Evolutionary conservation across 2,329 filamentous ascomycete species (phyloP).

Genomic region (Mycosphaerella sp.): DNA sequence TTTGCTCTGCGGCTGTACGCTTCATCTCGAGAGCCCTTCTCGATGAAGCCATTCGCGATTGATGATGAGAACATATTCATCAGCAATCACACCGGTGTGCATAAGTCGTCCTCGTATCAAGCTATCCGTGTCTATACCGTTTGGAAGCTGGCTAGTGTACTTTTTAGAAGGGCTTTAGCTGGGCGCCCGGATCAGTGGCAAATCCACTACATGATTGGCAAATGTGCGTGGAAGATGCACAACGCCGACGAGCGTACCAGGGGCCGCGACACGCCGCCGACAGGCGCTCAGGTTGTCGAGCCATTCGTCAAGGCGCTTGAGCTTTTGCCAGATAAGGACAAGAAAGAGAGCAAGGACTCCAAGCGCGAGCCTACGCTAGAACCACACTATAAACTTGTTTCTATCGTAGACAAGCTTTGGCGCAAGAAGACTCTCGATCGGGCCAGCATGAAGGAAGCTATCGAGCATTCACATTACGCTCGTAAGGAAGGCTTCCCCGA

Average conservation of each 20-base stretch:
- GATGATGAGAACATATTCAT: constrained; percentile 57
- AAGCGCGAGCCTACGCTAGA: constrained; percentile 75
- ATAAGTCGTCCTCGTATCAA: constrained; percentile 54
- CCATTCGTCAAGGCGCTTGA: constrained; percentile 56
- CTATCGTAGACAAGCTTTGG: constrained; percentile 75
- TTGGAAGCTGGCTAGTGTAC: constrained; percentile 58
- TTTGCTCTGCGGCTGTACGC: constrained; percentile 64
- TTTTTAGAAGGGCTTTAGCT: constrained; percentile 55
- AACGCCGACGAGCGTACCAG: constrained; percentile 32
- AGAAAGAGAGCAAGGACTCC: constrained; percentile 50
- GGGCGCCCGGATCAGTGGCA: constrained; percentile 59
- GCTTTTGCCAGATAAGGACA: constrained; percentile 45
- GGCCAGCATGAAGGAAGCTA: constrained; percentile 44
- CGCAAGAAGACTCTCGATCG: constrained; percentile 39
- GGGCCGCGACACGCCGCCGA: constrained; percentile 26
- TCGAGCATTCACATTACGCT: constrained; percentile 51
- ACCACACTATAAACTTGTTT: constrained; percentile 86
- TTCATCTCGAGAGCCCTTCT: constrained; percentile 61
- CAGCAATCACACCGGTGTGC: constrained; percentile 38
- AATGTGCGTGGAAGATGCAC: constrained; percentile 68
- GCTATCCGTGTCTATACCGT: constrained; percentile 54
- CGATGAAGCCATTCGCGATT: constrained; percentile 60
- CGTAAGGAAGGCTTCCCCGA: constrained; percentile 44
- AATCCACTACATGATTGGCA: constrained; percentile 63
- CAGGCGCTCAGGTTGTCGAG: constrained; percentile 47